Base-by-base conservation (phyloP, 805 yeast species). In the Hanseniaspora occidentalis region DNA sequence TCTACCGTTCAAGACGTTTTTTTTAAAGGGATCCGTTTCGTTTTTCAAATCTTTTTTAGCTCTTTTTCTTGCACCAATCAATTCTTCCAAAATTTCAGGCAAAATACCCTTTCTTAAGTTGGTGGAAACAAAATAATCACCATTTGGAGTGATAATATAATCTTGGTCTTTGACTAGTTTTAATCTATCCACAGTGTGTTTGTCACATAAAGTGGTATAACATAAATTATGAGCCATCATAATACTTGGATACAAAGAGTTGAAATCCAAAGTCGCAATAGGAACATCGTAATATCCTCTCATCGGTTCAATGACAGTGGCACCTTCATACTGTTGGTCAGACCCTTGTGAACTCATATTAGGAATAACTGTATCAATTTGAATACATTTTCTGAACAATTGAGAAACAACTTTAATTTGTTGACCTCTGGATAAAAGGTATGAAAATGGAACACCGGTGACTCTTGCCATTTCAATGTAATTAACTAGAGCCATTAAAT, bases 401-500 rank as follows among this genome's bases (percentile, higher is more conserved):
- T 92, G 99, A 0, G 97, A 88, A 38, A 92, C 77, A 53, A 92
- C 99, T 60, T 92, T 92, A 59, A 92, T 89, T 61, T 94, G 98
- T 65, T 92, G 99, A 31, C 99, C 99, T 56, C 99, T 73, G 13
- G 94, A 59, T 35, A 92, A 64, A 45, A 92, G 69, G 54, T 77
- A 89, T 1, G 96, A 81, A 53, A 92, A 85, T 0, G 99, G 98
- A 9, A 92, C 97, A 48, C 99, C 99, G 0, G 98, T 92, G 21
- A 92, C 99, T 66, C 99, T 79, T 1, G 98, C 96, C 99, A 92
- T 92, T 62, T 92, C 99, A 1, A 96, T 89, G 61, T 92, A 92
- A 54, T 92, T 92, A 45, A 94, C 94, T 45, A 92, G 67, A 51
- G 96, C 86, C 98, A 92, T 94, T 40, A 92, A 70, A 53, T 89